Base-by-base conservation (phyloP, 768 basidiomycete genomes). In the Agrocybe chaxingu region DNA sequence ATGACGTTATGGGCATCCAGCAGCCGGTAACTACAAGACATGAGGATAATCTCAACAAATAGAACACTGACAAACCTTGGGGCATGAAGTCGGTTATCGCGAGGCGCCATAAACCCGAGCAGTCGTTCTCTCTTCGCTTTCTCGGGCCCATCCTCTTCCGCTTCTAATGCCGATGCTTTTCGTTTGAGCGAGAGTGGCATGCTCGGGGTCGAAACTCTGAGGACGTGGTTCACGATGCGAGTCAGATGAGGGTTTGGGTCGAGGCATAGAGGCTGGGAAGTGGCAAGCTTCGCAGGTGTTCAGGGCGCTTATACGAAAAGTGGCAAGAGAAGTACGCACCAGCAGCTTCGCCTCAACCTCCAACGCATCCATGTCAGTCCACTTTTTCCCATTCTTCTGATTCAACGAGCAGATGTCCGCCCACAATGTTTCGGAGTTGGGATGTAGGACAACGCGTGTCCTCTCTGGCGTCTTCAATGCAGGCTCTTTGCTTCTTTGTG, bases 221-320 rank as follows among this genome's bases (percentile, higher is more conserved):
- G 69, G 4, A 89, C 77, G 56, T 82, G 81, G 62, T 93, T 93
- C 8, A 80, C 88, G 16, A 90, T 78, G 37, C 89, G 81, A 16
- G 84, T 77, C 33, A 92, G 75, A 61, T 86, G 85, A 1, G 86
- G 82, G 59, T 92, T 81, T 2, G 91, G 90, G 55, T 89, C 82
- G 29, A 93, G 77, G 62, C 89, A 92, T 40, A 93, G 71, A 4
- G 90, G 85, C 4, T 85, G 79, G 0, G 86, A 69, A 3, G 87
- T 90, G 11, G 89, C 82, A 42, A 89, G 72, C 90, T 93, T 45
- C 7, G 30, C 19, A 30, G 24, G 18, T 12, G 45, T 50, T 42
- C 42, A 45, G 49, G 32, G 53, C 40, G 10, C 45, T 18, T 13
- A 24, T 35, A 50, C 5, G 33, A 50, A 16, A 36, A 54, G 29